These are phyloP conservation scores for Triadica sebifera DNA, from an alignment of 345 rosid species.

Conservation along the genomic window DNA sequence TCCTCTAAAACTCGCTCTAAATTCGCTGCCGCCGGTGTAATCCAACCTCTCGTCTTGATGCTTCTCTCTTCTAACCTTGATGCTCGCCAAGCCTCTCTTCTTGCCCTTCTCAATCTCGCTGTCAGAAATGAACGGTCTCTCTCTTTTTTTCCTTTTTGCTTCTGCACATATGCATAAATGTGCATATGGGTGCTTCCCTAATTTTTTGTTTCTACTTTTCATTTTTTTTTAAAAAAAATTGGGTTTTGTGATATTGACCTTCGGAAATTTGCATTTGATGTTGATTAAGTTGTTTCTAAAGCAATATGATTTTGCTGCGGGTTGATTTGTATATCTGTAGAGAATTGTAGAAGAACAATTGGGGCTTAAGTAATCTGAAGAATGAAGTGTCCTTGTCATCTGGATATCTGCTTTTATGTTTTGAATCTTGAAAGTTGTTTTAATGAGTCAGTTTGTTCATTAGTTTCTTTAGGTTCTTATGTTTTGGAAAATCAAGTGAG, in stretches of 20 bases:
- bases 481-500: conserved; percentile 1
- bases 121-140: conserved; percentile 60
- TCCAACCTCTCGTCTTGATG: conserved; percentile 64
- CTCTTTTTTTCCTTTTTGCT: neutral
- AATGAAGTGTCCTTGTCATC: neutral
- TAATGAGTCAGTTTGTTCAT: neutral
- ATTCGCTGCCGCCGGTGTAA: conserved; percentile 69
- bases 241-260: neutral
- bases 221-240: too few relatives aligned
- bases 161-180: neutral
- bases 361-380: neutral
- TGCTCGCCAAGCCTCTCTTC: conserved; percentile 68
- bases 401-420: neutral
- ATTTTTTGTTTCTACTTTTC: neutral
- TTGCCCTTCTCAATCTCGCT: conserved; percentile 77
- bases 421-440: neutral
- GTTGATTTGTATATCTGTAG: neutral
- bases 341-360: neutral
- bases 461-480: neutral
- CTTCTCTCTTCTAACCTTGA: conserved; percentile 53
- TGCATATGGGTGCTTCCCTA: neutral
- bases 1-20: conserved; percentile 58
- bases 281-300: neutral
- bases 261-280: neutral
- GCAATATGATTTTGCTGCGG: neutral